These are phyloP conservation scores for Naganishia onofrii DNA, from an alignment of 768 basidiomycete species.

Conservation along the genomic window DNA sequence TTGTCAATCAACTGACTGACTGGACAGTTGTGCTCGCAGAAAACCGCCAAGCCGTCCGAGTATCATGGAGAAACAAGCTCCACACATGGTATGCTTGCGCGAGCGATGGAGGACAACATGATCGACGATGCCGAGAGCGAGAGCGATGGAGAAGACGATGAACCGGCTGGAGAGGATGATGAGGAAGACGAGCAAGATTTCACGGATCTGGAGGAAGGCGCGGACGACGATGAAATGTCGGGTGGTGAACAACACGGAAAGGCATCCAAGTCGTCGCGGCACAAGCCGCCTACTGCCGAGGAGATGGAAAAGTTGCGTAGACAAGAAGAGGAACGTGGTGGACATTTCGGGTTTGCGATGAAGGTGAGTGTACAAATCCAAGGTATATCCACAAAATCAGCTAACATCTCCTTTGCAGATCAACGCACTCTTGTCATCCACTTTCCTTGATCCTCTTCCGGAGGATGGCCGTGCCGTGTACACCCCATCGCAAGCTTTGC, in stretches of 20 bases:
- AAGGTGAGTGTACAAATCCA: slow-evolving; percentile 26
- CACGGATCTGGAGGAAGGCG: slow-evolving; percentile 27
- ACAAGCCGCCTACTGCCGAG: slow-evolving; percentile 50
- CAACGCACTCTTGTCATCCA: slow-evolving; percentile 44
- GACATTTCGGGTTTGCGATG: slow-evolving; percentile 28
- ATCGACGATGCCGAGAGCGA: slow-evolving; percentile 34
- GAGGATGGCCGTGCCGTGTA: background rate
- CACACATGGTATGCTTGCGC: slow-evolving; percentile 28
- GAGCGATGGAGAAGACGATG: slow-evolving; percentile 35
- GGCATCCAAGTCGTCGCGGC: slow-evolving; percentile 39
- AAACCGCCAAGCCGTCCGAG: slow-evolving; percentile 5
- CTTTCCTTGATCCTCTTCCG: slow-evolving; percentile 36
- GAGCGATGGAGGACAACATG: slow-evolving; percentile 33
- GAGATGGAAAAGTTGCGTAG: slow-evolving; percentile 71
- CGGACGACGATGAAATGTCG: slow-evolving; percentile 18
- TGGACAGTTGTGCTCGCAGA: background rate
- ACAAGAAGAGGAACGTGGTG: slow-evolving; percentile 52
- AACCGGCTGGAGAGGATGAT: slow-evolving; percentile 33
- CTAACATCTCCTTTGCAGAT: slow-evolving; percentile 66
- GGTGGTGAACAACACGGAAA: slow-evolving; percentile 35
- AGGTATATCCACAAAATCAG: slow-evolving; percentile 60
- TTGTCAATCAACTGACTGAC: background rate
- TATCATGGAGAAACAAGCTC: slow-evolving; percentile 26
- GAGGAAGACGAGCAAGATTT: slow-evolving; percentile 9
- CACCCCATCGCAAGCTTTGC: slow-evolving; percentile 32